phyloP scores from a whole-genome alignment of 257 asterid species.

The Plectranthus barbatus region DNA sequence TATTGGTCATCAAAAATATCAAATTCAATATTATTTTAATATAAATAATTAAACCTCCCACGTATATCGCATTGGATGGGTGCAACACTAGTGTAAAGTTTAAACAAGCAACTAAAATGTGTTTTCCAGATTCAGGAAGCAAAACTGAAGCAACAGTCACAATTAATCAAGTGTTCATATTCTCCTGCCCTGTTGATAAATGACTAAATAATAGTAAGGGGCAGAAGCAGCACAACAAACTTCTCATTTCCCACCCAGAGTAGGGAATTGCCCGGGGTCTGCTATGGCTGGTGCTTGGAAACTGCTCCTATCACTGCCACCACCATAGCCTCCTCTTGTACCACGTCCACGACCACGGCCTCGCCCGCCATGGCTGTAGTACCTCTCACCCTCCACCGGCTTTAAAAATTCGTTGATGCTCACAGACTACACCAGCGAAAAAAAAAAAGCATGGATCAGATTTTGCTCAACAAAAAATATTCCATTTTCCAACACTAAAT shows the following conservation, averaged over 20 bases:
- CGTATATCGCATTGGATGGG: too few species aligned
- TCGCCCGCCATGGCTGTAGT: conserved; percentile 40
- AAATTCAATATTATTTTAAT: too few species aligned
- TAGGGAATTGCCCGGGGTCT: conserved; percentile 80
- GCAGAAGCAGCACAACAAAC: conserved; percentile 8
- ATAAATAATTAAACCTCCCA: too few species aligned
- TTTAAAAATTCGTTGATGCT: conserved; percentile 83
- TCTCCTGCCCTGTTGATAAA: conserved; percentile 19
- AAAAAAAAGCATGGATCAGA: not conserved
- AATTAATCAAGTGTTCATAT: conserved; percentile 13
- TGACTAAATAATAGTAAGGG: not conserved
- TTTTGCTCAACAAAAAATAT: not conserved
- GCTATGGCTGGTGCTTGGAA: conserved; percentile 59
- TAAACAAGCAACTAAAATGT: not conserved
- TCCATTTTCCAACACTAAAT: too few species aligned
- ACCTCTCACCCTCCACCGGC: conserved; percentile 66
- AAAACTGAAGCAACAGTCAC: conserved; percentile 14
- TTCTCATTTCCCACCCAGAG: conserved; percentile 69
- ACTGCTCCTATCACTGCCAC: conserved; percentile 30
- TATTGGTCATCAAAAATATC: too few species aligned
- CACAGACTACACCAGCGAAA: conserved; percentile 37
- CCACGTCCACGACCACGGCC: conserved; percentile 50
- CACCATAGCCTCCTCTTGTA: conserved; percentile 40
- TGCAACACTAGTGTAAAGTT: too few species aligned
- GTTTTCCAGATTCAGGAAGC: conserved; percentile 6